Evolutionary conservation across 164 flowering plant species (phyloP).

Genomic region (Macadamia tetraphylla): DNA sequence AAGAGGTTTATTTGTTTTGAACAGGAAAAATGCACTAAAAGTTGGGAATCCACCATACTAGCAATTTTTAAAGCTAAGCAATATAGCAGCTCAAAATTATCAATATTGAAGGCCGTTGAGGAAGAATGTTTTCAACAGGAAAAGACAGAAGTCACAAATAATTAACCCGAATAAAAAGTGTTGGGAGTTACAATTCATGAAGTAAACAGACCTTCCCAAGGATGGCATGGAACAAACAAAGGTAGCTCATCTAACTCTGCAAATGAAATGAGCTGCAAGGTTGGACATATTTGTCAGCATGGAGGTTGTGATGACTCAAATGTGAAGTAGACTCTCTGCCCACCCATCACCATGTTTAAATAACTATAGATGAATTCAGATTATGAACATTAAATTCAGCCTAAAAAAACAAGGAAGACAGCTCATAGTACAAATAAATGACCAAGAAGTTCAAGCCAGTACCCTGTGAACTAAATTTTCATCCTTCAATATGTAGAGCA

Average conservation of each 20-base stretch:
- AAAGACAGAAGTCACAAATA: background rate
- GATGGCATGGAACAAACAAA: conserved; percentile 53
- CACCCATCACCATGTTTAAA: too few relatives aligned
- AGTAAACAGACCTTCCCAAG: conserved; percentile 45
- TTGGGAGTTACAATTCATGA: background rate
- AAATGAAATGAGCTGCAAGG: conserved; percentile 61
- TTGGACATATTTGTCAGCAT: conserved; percentile 9
- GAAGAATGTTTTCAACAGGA: background rate
- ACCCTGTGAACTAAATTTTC: conserved; percentile 82
- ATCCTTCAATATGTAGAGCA: conserved; percentile 52
- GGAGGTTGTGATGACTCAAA: background rate
- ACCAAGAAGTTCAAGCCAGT: conserved; percentile 4
- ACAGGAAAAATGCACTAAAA: background rate
- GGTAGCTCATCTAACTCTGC: conserved; percentile 76
- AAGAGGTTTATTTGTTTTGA: too few relatives aligned
- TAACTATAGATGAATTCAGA: background rate
- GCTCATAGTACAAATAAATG: background rate
- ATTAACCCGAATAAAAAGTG: background rate
- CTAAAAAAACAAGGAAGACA: background rate
- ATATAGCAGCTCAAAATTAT: background rate
- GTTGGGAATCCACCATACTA: background rate
- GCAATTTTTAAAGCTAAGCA: background rate
- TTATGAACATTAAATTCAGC: background rate
- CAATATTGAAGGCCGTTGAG: background rate
- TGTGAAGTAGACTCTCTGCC: background rate